Conservation (phyloP, 768 basidiomycete species). For the Nidularia pulvinata region DNA sequence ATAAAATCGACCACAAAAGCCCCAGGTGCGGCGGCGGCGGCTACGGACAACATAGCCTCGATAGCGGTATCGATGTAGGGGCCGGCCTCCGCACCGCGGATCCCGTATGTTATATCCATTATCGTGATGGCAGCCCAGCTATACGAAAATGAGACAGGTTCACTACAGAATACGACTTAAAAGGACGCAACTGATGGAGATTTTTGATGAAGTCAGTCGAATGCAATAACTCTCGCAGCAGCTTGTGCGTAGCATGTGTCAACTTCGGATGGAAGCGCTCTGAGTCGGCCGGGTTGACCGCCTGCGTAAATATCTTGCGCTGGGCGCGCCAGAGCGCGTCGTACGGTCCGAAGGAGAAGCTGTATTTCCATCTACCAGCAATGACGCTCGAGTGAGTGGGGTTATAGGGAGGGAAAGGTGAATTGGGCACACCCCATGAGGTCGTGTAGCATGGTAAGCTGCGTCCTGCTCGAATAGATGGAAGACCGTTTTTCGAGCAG, state of each 20-base stretch:
- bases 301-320: not conserved
- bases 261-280: not conserved
- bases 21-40: not conserved
- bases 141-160: not conserved
- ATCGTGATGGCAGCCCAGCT: not conserved
- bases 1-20: not conserved
- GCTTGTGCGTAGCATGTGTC: not conserved
- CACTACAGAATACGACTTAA: no score
- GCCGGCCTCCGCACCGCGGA: not conserved
- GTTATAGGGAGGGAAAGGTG: not conserved
- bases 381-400: no score
- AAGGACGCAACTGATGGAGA: not conserved
- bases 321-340: not conserved
- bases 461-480: not conserved
- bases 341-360: not conserved
- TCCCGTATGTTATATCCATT: not conserved
- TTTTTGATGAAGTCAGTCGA: not conserved
- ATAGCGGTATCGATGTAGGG: not conserved
- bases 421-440: not conserved
- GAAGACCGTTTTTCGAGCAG: not conserved
- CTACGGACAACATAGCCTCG: not conserved
- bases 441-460: not conserved
- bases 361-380: not conserved
- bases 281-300: not conserved
- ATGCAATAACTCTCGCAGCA: not conserved